Percentiles rank a stretch among this genome's conserved stretches.
phyloP scores from a whole-genome alignment of 108 stramenopile genomes.

The Parmales sp. region DNA sequence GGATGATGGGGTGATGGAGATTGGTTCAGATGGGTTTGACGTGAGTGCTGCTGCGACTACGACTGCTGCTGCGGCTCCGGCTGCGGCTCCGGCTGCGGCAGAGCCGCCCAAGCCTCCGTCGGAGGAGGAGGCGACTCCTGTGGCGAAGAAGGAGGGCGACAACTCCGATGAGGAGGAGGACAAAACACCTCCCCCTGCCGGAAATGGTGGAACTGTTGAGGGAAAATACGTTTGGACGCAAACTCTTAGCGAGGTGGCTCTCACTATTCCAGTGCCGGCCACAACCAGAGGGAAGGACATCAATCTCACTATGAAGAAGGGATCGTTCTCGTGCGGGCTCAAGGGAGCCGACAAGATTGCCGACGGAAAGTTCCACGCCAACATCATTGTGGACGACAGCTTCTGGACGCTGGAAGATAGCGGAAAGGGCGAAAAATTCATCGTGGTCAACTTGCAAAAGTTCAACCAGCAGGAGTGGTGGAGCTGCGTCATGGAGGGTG shows the following conservation, averaged over 20 bases:
- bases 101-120: background rate
- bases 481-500: slow-evolving; percentile 74
- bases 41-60: slow-evolving; percentile 22
- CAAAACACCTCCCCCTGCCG: slow-evolving; percentile 62
- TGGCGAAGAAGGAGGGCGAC: slow-evolving; percentile 13
- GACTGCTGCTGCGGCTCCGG: slow-evolving; percentile 12
- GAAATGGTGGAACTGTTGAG: slow-evolving; percentile 85
- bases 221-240: slow-evolving; percentile 96
- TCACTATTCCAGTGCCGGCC: slow-evolving; percentile 73
- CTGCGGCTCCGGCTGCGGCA: slow-evolving; percentile 6
- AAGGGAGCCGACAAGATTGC: slow-evolving; percentile 48
- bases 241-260: slow-evolving; percentile 77
- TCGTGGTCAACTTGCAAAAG: slow-evolving; percentile 74
- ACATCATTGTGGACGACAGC: slow-evolving; percentile 89
- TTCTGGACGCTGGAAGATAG: slow-evolving; percentile 99
- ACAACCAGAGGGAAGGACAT: slow-evolving; percentile 79
- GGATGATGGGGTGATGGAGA: slow-evolving; percentile 60
- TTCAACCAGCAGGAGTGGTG: slow-evolving; percentile 98
- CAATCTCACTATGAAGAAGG: slow-evolving; percentile 64
- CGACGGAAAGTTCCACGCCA: slow-evolving; percentile 73
- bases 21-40: slow-evolving; percentile 58
- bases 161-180: slow-evolving; percentile 41
- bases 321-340: slow-evolving; percentile 66
- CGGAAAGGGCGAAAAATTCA: slow-evolving; percentile 25
- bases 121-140: background rate